These are phyloP conservation scores for Porpolomopsis calyptriformis DNA, from an alignment of 768 basidiomycete species.

Conservation along the genomic window DNA sequence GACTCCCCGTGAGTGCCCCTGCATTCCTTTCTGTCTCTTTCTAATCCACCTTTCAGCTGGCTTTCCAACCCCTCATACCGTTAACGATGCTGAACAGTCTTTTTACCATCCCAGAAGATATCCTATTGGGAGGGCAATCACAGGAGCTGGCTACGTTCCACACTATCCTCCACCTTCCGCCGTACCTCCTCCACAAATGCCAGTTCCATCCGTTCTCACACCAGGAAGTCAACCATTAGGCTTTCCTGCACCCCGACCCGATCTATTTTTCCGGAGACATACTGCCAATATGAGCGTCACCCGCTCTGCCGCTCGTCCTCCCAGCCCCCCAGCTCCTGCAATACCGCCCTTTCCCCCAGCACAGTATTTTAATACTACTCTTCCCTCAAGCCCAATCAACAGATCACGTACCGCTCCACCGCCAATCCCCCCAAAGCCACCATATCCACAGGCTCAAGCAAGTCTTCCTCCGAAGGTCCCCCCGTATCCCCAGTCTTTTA, in stretches of 20 bases:
- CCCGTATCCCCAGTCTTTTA: not conserved
- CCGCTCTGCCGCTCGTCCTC: not conserved
- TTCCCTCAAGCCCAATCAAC: not conserved
- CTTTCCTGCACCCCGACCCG: not conserved
- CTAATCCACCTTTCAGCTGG: too few relatives aligned
- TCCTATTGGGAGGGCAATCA: too few relatives aligned
- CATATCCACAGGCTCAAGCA: not conserved
- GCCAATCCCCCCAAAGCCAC: slow-evolving; percentile 1
- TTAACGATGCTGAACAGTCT: too few relatives aligned
- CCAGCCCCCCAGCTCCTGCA: not conserved
- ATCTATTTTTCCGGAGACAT: not conserved
- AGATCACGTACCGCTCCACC: too few relatives aligned
- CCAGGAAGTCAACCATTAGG: not conserved
- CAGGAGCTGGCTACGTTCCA: too few relatives aligned
- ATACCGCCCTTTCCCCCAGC: not conserved
- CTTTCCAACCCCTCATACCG: too few relatives aligned
- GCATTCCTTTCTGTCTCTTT: too few relatives aligned
- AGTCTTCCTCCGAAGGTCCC: not conserved
- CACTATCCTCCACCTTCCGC: too few relatives aligned
- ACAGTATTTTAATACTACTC: not conserved
- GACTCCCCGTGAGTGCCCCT: too few relatives aligned
- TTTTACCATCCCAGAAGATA: too few relatives aligned
- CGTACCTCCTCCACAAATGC: not conserved
- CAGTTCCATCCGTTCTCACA: not conserved
- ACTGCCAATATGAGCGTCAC: not conserved